phyloP scores from a whole-genome alignment of 108 stramenopile genomes.

The Asterionellopsis glacialis region DNA sequence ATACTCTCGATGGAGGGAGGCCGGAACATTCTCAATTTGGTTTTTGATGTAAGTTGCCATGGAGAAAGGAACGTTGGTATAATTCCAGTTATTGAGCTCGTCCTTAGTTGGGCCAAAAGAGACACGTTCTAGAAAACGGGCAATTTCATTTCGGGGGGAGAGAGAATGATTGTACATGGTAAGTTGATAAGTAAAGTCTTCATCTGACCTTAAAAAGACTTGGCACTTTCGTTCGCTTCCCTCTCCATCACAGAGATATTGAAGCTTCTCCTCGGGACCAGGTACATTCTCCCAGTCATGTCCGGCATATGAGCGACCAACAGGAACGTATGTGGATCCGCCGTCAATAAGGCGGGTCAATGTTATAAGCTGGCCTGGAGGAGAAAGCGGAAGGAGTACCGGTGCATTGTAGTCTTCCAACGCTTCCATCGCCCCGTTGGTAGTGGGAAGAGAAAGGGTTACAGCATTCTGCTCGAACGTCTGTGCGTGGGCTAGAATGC shows the following conservation, averaged over 20 bases:
- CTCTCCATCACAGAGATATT: too few species aligned
- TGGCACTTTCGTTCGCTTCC: too few species aligned
- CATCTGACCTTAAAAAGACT: not conserved
- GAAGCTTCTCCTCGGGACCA: too few species aligned
- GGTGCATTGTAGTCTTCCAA: too few species aligned
- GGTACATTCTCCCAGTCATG: constrained; percentile 47
- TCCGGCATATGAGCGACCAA: constrained; percentile 59
- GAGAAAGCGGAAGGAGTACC: too few species aligned
- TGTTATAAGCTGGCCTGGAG: too few species aligned
- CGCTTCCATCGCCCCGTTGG: too few species aligned
- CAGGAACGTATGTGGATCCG: constrained; percentile 22
- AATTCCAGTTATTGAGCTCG: not conserved
- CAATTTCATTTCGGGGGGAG: not conserved
- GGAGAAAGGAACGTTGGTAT: constrained; percentile 4
- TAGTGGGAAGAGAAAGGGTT: too few species aligned
- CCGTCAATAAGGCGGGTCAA: not conserved
- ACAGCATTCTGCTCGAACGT: too few species aligned
- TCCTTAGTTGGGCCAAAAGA: constrained; percentile 28
- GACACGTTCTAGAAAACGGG: constrained; percentile 20
- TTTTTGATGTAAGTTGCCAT: constrained; percentile 1
- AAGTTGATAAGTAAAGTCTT: not conserved
- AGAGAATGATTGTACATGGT: not conserved
- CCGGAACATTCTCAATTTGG: constrained; percentile 9
- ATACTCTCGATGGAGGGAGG: constrained; percentile 21
- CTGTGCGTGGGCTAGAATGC: too few species aligned